Evolutionary conservation across 2,329 filamentous ascomycete species (phyloP).

Genomic region (Colletotrichum tropicicola): DNA sequence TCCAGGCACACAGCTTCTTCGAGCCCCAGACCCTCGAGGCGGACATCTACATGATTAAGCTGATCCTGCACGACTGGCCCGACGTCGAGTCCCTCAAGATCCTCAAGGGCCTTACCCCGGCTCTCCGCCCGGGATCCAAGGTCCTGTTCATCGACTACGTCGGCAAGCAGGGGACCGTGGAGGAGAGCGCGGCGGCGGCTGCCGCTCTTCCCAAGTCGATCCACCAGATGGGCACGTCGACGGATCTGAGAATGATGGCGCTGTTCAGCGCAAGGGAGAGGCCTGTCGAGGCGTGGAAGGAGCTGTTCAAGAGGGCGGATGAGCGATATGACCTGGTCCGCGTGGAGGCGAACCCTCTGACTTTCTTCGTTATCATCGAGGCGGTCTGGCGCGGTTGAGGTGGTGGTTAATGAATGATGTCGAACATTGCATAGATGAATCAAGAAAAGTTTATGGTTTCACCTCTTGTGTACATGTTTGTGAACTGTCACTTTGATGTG

Average conservation of each 20-base stretch:
- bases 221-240: conserved; percentile 49
- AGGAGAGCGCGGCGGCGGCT: conserved; percentile 30
- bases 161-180: conserved; percentile 41
- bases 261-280: conserved; percentile 59
- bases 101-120: conserved; percentile 50
- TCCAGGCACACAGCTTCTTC: conserved; percentile 50
- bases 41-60: conserved; percentile 61
- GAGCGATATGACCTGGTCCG: conserved; percentile 51
- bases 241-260: conserved; percentile 60
- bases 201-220: conserved; percentile 43
- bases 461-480: too few relatives aligned
- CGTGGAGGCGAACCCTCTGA: conserved; percentile 44
- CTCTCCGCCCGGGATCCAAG: conserved; percentile 52
- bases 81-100: conserved; percentile 52
- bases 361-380: conserved; percentile 47
- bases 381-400: conserved; percentile 44
- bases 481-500: too few relatives aligned
- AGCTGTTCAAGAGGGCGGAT: conserved; percentile 54
- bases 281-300: conserved; percentile 53
- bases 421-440: background rate
- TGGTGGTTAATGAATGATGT: background rate
- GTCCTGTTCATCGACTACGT: conserved; percentile 50
- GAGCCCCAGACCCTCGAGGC: conserved; percentile 47
- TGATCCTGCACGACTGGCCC: conserved; percentile 65
- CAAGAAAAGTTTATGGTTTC: background rate